Evolutionary conservation across 768 basidiomycete species (phyloP), one percentile per base, ranked within the genome.

Genomic region (Lentinula detonsa): DNA sequence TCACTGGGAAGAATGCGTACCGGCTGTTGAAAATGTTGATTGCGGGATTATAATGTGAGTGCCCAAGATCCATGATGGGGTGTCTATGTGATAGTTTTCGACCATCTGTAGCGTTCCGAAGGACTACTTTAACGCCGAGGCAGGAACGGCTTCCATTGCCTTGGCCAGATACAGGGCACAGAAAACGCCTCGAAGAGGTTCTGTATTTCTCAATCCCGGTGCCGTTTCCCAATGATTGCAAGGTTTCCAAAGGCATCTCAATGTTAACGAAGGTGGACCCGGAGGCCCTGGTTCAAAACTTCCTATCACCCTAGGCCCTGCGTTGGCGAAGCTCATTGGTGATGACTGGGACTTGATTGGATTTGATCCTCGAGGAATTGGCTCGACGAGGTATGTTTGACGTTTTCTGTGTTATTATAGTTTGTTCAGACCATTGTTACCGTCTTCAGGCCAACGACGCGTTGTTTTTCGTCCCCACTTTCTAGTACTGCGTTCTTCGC

Each of bases 311-410:
- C 3, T 11, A 10, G 64, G 61, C 2, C 11, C n/a, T 13, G 3
- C 9, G 1, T 21, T 70, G 5, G 64, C 65, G 21, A 61, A 65
- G 15, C n/a, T 69, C 28, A 58, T 73, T 37, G 72, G 72, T 4
- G 61, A 66, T 13, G 66, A 70, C 13, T 71, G 66, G 64, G 70
- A 73, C 55, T 39, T 73, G 5, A 55, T 73, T 7, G 70, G 70
- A 3, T 73, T 71, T 40, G 72, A 73, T 57, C 70, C 69, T 21
- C 63, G 71, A 49, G 71, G 66, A 2, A 66, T 70, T 53, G 66
- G 66, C 37, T 28, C 61, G 7, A 70, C 69, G 1, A 63, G 54
- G 69, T 66, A 40, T 9, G 64, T 46, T 8, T 33, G 11, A 18
- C 18, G 31, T 5, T 13, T 33, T 6, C 18, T 3, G 13, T 48